A percentile compares a stretch with the other conserved stretches of the same genome.
Evolutionary conservation across 192 early-diverging fungal genomes (phyloP).

Genomic region (Backusella morwellensis): DNA sequence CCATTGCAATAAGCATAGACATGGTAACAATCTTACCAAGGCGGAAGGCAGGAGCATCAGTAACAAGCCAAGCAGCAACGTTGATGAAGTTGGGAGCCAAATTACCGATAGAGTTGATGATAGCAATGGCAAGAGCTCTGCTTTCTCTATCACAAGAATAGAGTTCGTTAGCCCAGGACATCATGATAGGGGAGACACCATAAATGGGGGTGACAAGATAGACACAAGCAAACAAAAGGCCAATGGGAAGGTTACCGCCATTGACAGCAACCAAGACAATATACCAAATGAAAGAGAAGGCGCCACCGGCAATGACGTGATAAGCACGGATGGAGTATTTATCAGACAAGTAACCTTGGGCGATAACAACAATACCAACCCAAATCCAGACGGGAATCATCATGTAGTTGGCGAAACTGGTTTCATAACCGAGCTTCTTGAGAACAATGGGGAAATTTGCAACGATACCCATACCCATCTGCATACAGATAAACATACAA

Average conservation of each 20-base stretch:
- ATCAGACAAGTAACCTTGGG: conserved; percentile 26
- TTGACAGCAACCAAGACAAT: conserved; percentile 23
- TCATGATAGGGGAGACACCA: conserved; percentile 26
- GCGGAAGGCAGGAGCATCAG: conserved; percentile 19
- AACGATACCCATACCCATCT: conserved; percentile 28
- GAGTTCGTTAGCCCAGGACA: conserved; percentile 28
- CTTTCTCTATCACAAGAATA: conserved; percentile 23
- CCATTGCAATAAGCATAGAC: conserved; percentile 7
- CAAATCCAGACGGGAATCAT: conserved; percentile 36
- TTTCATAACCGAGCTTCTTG: conserved; percentile 40
- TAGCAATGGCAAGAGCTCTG: conserved; percentile 29
- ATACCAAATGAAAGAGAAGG: conserved; percentile 21
- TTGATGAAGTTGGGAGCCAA: conserved; percentile 30
- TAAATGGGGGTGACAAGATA: conserved; percentile 23
- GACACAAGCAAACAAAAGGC: conserved; percentile 18
- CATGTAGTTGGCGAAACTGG: conserved; percentile 41
- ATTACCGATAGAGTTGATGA: conserved; percentile 23
- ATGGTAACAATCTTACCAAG: conserved; percentile 10
- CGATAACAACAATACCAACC: conserved; percentile 24
- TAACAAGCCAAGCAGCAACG: conserved; percentile 17
- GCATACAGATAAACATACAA: conserved; percentile 18
- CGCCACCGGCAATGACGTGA: conserved; percentile 17
- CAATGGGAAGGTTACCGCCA: conserved; percentile 20
- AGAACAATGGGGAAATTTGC: conserved; percentile 39
- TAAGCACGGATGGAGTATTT: conserved; percentile 3